phyloP scores from a whole-genome alignment of 805 yeast genomes.

The Wickerhamomyces bovis region DNA sequence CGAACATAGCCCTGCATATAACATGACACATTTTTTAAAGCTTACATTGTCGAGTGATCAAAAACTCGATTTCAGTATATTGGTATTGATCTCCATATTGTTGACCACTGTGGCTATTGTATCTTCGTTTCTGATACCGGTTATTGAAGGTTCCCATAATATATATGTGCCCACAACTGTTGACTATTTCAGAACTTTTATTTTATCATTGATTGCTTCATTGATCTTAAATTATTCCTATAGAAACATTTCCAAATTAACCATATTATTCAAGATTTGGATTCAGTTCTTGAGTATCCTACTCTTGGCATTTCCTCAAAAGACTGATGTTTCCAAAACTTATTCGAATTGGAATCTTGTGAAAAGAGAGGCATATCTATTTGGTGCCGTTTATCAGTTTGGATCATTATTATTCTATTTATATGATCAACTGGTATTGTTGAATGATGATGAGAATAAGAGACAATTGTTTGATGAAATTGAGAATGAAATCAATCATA shows the following conservation, averaged over 20 bases:
- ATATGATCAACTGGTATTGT: slow-evolving; percentile 25
- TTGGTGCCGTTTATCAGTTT: slow-evolving; percentile 24
- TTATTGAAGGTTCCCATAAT: slow-evolving; percentile 7
- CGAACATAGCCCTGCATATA: neutral
- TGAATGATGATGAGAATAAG: slow-evolving; percentile 6
- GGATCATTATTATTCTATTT: slow-evolving; percentile 27
- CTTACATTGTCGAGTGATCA: neutral
- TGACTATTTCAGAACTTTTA: slow-evolving; percentile 33
- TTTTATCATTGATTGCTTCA: slow-evolving; percentile 31
- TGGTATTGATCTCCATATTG: neutral
- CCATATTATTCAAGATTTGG: slow-evolving; percentile 30
- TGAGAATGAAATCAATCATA: slow-evolving; percentile 10
- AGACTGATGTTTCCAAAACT: slow-evolving; percentile 21
- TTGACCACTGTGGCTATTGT: neutral
- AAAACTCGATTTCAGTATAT: neutral
- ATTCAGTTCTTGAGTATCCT: slow-evolving; percentile 30
- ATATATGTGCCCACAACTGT: slow-evolving; percentile 30
- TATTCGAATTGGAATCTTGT: slow-evolving; percentile 32
- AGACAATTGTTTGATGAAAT: slow-evolving; percentile 2
- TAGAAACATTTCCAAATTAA: slow-evolving; percentile 25
- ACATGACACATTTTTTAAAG: neutral
- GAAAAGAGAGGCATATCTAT: slow-evolving; percentile 33
- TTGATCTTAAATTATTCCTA: slow-evolving; percentile 21
- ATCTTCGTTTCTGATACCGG: slow-evolving; percentile 4
- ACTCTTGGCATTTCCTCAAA: slow-evolving; percentile 35